Evolutionary conservation across 139 green algal species (phyloP), one percentile per base, ranked within the genome.

Genomic region (Ettlia oleoabundans): DNA sequence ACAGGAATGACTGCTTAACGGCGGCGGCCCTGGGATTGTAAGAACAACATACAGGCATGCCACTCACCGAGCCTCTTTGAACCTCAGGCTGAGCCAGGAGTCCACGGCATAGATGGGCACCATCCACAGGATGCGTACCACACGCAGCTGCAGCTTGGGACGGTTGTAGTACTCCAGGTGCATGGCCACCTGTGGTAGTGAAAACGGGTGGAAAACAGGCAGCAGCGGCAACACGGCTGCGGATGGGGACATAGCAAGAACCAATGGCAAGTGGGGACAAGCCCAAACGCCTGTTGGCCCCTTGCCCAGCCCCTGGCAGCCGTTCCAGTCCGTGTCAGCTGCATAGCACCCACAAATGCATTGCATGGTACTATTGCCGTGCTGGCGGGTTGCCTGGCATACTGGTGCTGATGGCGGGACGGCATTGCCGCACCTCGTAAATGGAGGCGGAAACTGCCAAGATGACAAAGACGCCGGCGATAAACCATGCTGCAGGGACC

Each of bases 101-200:
- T 97, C 92, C 32, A 98, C 62, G 0, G 91, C 90, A 82, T 98
- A 98, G 47, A 98, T 95, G 71, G 96, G 96, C 63, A 97, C 94
- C 93, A 97, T 97, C 83, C 90, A 94, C 51, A 98, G 84, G 62
- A 98, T 98, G 26, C 96, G 92, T 74, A 98, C 94, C 32, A 98
- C 92, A 24, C 95, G 89, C 22, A 94, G 92, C 89, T 99, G 96
- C 69, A 98, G 89, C 65, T 86, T 75, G 5, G 96, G 96, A 21
- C 89, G 87, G 24, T 92, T 96, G 85, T 97, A 99, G 89, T 98
- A 95, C 79, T 97, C 94, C 30, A 97, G 91, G 88, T 99, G 96
- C 94, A 98, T 94, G 26, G 94, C 95, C 32, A 98, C 91, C 92
- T 95, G 79, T 58, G 32, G 6, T 7, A 21, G 35, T 33, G 0